Evolutionary conservation across 2,329 filamentous ascomycete species (phyloP), one percentile per base, ranked within the genome.

Genomic region (Talaromyces islandicus): DNA sequence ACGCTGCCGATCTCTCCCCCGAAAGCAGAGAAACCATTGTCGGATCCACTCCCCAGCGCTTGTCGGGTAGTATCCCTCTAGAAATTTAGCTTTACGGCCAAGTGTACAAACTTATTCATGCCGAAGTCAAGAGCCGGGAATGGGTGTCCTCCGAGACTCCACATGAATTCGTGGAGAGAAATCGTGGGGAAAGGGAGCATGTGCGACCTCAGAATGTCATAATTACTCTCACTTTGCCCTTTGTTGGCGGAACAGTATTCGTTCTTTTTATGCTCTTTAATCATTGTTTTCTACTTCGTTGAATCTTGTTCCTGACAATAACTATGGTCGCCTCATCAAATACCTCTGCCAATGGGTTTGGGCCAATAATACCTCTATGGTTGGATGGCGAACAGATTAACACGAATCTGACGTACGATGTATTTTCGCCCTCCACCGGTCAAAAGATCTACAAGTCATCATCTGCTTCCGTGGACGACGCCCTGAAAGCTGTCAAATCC

Each of bases 401-500:
- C 6, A 53, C 56, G 29, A 25, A 12, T 12, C 19, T 38, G 7
- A 30, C 41, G 5, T 58, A 52, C 21, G 48, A 53, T 21, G 56
- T 58, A 3, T 19, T 58, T 17, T 52, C 21, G 4, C 56, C 56
- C 14, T 11, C 41, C 19, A 53, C 48, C 7, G 30, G 25, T 3
- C 17, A 58, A 17, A 5, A 7, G 1, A 35, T 58, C 17, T 53
- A 48, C 46, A 24, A 17, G 7, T 52, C 46, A 32, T 52, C 56
- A 7, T 30, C 29, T 2, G 32, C 25, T 10, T 41, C 56, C 9
- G 32, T 25, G 19, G 65, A 72, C 9, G 75, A 82, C 54, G 79
- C 80, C 50, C 70, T 75, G 2, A 75, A 81, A 64, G 86, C 85
- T 32, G 72, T 81, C 30, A 71, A 77, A 24, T 84, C 87, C 12